phyloP scores from a whole-genome alignment of 2,329 filamentous ascomycete species.

The Ascochyta pisi region DNA sequence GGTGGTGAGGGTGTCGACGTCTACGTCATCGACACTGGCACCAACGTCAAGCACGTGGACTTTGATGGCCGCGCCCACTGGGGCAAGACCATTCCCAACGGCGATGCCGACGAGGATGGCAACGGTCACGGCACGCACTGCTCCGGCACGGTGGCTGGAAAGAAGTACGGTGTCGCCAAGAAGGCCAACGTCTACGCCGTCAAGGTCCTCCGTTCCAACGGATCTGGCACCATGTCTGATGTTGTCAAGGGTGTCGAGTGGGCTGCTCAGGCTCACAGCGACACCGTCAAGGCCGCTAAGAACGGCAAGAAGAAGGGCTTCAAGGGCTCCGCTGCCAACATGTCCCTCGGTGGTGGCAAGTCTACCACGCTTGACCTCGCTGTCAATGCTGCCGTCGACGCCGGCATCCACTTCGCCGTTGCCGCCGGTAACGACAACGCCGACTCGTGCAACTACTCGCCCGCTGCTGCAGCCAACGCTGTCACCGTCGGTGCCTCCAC shows the following conservation, averaged over 20 bases:
- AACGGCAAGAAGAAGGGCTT: constrained; percentile 91
- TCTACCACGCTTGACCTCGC: constrained; percentile 88
- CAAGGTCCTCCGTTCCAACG: constrained; percentile 97
- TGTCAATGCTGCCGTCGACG: constrained; percentile 90
- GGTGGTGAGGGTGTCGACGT: constrained; percentile 98
- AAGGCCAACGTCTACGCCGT: constrained; percentile 96
- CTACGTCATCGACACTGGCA: constrained; percentile 98
- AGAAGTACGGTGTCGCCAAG: constrained; percentile 99
- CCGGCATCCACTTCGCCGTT: constrained; percentile 95
- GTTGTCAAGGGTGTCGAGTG: constrained; percentile 98
- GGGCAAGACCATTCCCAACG: constrained; percentile 92
- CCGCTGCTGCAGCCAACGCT: constrained; percentile 87
- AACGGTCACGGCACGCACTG: constrained; percentile 99
- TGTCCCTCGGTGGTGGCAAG: constrained; percentile 98
- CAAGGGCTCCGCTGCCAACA: constrained; percentile 99
- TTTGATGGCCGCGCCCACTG: constrained; percentile 95
- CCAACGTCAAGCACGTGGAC: constrained; percentile 91
- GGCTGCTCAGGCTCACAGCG: constrained; percentile 79
- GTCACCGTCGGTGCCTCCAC: constrained; percentile 96
- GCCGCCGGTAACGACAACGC: constrained; percentile 99
- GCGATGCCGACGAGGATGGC: constrained; percentile 88
- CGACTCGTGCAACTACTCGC: constrained; percentile 99
- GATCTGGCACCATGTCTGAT: constrained; percentile 97
- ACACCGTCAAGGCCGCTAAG: constrained; percentile 80
- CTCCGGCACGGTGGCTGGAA: constrained; percentile 95